Evolutionary conservation across 176 grass and related monocot genomes (phyloP).

Genomic region (Phragmites australis): DNA sequence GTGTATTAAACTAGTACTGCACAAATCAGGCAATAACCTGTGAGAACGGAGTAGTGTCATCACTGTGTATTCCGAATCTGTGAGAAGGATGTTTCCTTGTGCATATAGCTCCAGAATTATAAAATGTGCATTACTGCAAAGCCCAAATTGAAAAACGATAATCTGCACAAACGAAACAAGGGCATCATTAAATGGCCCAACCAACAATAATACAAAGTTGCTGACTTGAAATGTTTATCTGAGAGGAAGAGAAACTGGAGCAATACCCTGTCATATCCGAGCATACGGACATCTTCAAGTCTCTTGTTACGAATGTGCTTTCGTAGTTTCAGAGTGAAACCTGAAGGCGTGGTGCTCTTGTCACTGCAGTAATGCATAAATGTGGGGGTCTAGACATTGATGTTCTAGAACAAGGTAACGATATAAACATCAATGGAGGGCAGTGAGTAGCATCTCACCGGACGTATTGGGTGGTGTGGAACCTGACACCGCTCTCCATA

Average conservation of each 20-base stretch:
- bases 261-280: slow-evolving; percentile 95
- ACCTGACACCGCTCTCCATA: slow-evolving; percentile 87
- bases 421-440: neutral
- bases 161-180: slow-evolving; percentile 60
- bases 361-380: slow-evolving; percentile 49
- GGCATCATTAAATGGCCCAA: neutral
- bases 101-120: slow-evolving; percentile 91
- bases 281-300: slow-evolving; percentile 92
- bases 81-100: slow-evolving; percentile 96
- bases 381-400: neutral
- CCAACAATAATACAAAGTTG: slow-evolving; percentile 11
- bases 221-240: slow-evolving; percentile 12
- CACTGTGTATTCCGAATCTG: slow-evolving; percentile 85
- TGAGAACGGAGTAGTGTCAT: slow-evolving; percentile 97
- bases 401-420: slow-evolving; percentile 6
- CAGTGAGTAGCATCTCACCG: slow-evolving; percentile 46
- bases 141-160: slow-evolving; percentile 89
- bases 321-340: slow-evolving; percentile 92
- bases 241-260: neutral
- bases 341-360: slow-evolving; percentile 92
- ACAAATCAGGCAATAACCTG: slow-evolving; percentile 51
- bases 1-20: neutral
- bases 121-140: slow-evolving; percentile 80
- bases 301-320: slow-evolving; percentile 89
- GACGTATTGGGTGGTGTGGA: slow-evolving; percentile 94